Evolutionary conservation across 1,284 basidiomycete species (phyloP).

Genomic region (Ceratobasidium sp.): DNA sequence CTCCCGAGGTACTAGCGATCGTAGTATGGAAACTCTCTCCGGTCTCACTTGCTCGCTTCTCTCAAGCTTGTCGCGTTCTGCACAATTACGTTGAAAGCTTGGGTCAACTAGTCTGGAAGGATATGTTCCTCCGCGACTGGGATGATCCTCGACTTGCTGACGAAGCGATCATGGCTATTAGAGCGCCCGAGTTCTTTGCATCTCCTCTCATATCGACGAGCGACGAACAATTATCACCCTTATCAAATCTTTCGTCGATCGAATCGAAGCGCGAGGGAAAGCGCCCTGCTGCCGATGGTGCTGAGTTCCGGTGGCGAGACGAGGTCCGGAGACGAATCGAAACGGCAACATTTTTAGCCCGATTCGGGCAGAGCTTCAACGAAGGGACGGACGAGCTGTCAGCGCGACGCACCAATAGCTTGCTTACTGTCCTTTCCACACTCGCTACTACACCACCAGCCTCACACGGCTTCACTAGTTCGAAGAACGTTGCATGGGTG

Average conservation of each 20-base stretch:
- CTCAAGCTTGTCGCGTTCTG: constrained; percentile 36
- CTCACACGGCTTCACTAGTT: neutral
- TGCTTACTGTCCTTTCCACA: neutral
- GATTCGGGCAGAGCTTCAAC: constrained; percentile 8
- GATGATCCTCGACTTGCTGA: constrained; percentile 36
- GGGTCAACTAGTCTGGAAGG: constrained; percentile 33
- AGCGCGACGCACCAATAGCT: neutral
- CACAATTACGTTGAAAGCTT: constrained; percentile 18
- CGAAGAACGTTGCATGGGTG: constrained; percentile 15
- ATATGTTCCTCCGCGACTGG: constrained; percentile 35
- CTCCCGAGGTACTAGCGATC: constrained; percentile 4
- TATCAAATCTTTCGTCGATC: neutral
- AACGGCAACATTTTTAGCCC: constrained; percentile 19
- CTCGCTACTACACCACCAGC: constrained; percentile 19
- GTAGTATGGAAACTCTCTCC: constrained; percentile 31
- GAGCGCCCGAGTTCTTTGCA: constrained; percentile 19
- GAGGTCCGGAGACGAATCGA: constrained; percentile 35
- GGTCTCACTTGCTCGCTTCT: constrained; percentile 23
- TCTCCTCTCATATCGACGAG: neutral
- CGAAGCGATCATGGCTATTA: constrained; percentile 10
- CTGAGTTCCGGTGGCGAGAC: constrained; percentile 35
- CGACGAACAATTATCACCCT: neutral
- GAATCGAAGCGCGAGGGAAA: neutral
- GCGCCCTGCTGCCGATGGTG: neutral
- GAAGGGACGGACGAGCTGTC: constrained; percentile 7